phyloP scores from a whole-genome alignment of 306 rosid species.

The Myrica gale region DNA sequence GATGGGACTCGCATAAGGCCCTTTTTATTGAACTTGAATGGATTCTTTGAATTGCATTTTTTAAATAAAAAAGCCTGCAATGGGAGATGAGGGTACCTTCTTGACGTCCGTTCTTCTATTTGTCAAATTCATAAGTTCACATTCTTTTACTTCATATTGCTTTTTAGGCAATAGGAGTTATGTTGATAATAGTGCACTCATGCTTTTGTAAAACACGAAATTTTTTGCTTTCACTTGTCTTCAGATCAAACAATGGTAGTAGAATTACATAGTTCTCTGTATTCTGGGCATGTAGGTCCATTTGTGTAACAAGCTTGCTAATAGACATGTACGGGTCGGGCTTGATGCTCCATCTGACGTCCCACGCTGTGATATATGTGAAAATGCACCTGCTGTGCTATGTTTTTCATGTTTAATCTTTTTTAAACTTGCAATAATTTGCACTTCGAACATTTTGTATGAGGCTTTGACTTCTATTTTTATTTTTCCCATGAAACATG shows the following conservation, averaged over 20 bases:
- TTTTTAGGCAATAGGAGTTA: not conserved
- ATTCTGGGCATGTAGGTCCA: constrained; percentile 53
- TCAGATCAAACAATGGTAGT: not conserved
- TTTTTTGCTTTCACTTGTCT: not conserved
- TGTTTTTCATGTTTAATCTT: not conserved
- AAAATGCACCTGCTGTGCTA: constrained; percentile 64
- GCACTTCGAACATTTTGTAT: constrained; percentile 13
- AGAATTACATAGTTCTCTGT: constrained; percentile 17
- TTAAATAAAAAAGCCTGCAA: not conserved
- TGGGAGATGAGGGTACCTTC: not conserved
- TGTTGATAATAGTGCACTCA: constrained; percentile 16
- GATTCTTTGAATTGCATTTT: not conserved
- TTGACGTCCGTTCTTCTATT: not conserved
- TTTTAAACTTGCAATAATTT: constrained; percentile 1
- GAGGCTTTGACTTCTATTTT: constrained; percentile 15
- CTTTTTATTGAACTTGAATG: not conserved
- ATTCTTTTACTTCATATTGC: constrained; percentile 8
- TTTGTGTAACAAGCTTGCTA: constrained; percentile 75
- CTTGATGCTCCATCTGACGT: constrained; percentile 62
- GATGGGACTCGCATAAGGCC: not conserved
- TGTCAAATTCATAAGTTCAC: not conserved
- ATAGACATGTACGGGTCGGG: constrained; percentile 67
- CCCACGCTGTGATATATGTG: constrained; percentile 72
- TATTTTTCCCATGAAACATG: constrained; percentile 19
- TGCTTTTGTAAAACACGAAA: constrained; percentile 7